A percentile compares a stretch with the other conserved stretches of the same genome.
These are phyloP conservation scores for Hypomyces rosellus DNA, from an alignment of 2,329 filamentous ascomycete genomes.

Conservation along the genomic window DNA sequence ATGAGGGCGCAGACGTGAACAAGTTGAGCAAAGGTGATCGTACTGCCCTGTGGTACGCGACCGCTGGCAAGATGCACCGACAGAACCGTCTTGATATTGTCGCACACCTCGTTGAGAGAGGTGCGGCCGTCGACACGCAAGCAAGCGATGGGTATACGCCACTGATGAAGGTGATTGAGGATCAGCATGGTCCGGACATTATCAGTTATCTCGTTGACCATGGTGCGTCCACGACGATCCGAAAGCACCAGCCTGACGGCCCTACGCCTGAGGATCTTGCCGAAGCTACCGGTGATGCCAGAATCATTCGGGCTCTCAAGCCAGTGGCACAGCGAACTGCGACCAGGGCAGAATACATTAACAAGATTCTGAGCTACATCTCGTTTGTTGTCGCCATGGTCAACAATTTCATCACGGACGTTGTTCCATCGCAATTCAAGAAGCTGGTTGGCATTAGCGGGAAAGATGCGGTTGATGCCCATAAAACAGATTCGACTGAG, in stretches of 20 bases:
- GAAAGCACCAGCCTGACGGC: background rate
- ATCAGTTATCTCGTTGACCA: background rate
- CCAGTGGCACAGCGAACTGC: background rate
- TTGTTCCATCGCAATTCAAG: no score
- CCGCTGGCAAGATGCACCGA: background rate
- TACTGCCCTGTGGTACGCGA: slow-evolving; percentile 1
- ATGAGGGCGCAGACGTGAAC: slow-evolving; percentile 1
- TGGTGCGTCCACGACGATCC: background rate
- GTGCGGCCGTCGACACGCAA: background rate
- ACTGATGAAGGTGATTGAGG: slow-evolving; percentile 3
- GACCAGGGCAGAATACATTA: background rate
- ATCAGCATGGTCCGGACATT: slow-evolving; percentile 1
- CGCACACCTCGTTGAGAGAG: background rate
- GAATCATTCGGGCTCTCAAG: background rate
- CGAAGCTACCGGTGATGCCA: background rate
- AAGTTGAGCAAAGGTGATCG: background rate
- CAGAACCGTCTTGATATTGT: slow-evolving; percentile 1
- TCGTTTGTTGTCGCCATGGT: background rate
- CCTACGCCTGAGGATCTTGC: background rate
- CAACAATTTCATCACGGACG: background rate
- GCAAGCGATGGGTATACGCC: slow-evolving; percentile 1
- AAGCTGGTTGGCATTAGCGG: no score
- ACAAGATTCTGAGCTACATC: background rate
- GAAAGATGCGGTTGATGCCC: no score
- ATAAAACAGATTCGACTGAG: no score